Conservation (phyloP, 768 basidiomycete species). For the Amanita inopinata region DNA sequence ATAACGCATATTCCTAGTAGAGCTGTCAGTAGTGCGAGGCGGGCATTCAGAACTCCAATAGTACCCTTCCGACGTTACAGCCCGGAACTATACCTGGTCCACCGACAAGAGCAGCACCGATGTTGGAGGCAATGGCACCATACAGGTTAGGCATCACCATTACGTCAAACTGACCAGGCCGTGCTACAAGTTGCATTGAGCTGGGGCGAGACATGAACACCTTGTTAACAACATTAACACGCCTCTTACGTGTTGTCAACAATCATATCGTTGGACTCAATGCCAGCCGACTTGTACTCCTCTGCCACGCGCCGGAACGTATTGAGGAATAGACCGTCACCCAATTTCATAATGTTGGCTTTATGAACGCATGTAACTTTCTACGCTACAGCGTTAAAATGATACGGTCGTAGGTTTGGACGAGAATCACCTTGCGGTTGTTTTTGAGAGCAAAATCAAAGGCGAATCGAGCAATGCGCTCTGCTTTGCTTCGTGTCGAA, state of each 20-base stretch:
- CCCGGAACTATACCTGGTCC: slow-evolving; percentile 98
- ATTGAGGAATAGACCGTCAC: slow-evolving; percentile 97
- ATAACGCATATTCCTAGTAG: slow-evolving; percentile 84
- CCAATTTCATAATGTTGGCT: slow-evolving; percentile 99
- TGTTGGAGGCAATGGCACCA: slow-evolving; percentile 96
- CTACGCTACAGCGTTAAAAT: slow-evolving; percentile 29
- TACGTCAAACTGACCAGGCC: slow-evolving; percentile 94
- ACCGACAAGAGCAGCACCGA: slow-evolving; percentile 96
- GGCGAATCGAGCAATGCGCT: slow-evolving; percentile 93
- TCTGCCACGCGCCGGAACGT: slow-evolving; percentile 95
- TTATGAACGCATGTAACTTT: slow-evolving; percentile 99
- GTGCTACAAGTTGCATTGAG: slow-evolving; percentile 98
- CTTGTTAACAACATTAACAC: background rate
- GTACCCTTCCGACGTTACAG: slow-evolving; percentile 90
- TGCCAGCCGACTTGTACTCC: slow-evolving; percentile 90
- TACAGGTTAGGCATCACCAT: slow-evolving; percentile 99
- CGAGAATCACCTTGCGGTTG: slow-evolving; percentile 71
- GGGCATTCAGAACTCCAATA: slow-evolving; percentile 11
- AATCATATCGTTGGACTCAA: slow-evolving; percentile 96
- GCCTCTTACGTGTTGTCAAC: slow-evolving; percentile 87
- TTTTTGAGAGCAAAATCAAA: slow-evolving; percentile 99
- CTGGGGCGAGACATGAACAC: slow-evolving; percentile 25
- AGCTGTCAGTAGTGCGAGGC: slow-evolving; percentile 11
- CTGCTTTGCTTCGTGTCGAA: slow-evolving; percentile 89
- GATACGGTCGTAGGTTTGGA: background rate